Evolutionary conservation across 2,329 filamentous ascomycete species (phyloP).

Genomic region (Talaromyces sp.): DNA sequence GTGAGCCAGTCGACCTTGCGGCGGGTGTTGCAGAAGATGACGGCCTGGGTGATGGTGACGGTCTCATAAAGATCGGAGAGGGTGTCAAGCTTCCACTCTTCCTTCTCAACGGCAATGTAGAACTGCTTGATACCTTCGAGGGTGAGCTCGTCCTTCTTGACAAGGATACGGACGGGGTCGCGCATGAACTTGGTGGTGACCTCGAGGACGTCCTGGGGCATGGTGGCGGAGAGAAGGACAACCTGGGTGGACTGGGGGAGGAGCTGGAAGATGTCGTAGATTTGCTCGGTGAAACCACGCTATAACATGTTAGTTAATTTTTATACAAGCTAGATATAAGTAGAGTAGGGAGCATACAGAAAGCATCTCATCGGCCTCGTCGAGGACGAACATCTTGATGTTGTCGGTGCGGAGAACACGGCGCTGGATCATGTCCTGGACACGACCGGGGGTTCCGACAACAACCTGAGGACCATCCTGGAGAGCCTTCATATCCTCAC

Average conservation of each 20-base stretch:
- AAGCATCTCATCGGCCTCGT: constrained; percentile 99
- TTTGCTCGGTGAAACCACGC: constrained; percentile 99
- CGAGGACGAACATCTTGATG: constrained; percentile 99
- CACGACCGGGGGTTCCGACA: constrained; percentile 96
- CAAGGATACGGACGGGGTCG: constrained; percentile 95
- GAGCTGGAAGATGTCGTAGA: constrained; percentile 99
- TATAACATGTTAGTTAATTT: constrained; percentile 31
- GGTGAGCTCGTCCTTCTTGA: constrained; percentile 99
- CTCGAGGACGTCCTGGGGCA: constrained; percentile 98
- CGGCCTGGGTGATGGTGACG: constrained; percentile 97
- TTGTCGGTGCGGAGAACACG: constrained; percentile 93
- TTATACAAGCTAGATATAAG: neutral
- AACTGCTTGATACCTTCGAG: constrained; percentile 99
- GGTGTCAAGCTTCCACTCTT: constrained; percentile 99
- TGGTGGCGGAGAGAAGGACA: constrained; percentile 94
- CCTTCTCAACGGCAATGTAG: constrained; percentile 99
- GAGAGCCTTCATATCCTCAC: constrained; percentile 98
- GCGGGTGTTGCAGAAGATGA: constrained; percentile 99
- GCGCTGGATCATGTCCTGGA: constrained; percentile 99
- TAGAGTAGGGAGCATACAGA: constrained; percentile 26
- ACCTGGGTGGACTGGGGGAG: constrained; percentile 98
- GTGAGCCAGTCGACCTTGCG: constrained; percentile 99
- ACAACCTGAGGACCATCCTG: constrained; percentile 95
- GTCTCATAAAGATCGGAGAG: constrained; percentile 99
- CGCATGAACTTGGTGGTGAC: constrained; percentile 99